Evolutionary conservation across 2,329 filamentous ascomycete species (phyloP).

Genomic region (Akanthomyces uredinophilus): DNA sequence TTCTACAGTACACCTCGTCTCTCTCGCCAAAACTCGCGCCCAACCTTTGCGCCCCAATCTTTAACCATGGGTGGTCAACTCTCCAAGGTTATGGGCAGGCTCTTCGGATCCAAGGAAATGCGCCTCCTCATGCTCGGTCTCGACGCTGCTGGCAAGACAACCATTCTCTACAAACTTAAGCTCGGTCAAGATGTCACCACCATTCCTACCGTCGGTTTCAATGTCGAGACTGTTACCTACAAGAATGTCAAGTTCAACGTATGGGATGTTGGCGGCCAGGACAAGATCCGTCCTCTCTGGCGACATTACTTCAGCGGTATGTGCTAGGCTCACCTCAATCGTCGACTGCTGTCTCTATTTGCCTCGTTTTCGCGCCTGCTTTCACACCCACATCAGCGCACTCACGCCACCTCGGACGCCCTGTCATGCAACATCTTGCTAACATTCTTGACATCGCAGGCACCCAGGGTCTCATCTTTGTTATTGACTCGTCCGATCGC

Average conservation of each 20-base stretch:
- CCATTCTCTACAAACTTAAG: conserved; percentile 98
- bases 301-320: conserved; percentile 88
- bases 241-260: conserved; percentile 99
- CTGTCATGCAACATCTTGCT: neutral
- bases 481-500: conserved; percentile 92
- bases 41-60: conserved; percentile 14
- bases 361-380: neutral
- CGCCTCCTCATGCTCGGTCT: conserved; percentile 95
- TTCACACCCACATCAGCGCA: no score
- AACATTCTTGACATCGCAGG: conserved; percentile 42
- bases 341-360: neutral
- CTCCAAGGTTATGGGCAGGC: conserved; percentile 96
- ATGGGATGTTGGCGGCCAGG: conserved; percentile 97
- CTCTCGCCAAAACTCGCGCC: conserved; percentile 3
- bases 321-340: neutral
- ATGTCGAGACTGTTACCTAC: conserved; percentile 97
- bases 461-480: conserved; percentile 97
- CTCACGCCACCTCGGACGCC: no score
- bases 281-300: conserved; percentile 97
- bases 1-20: neutral
- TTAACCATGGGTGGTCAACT: conserved; percentile 82
- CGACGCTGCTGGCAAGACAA: conserved; percentile 97
- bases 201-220: conserved; percentile 97
- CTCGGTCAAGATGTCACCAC: conserved; percentile 97
- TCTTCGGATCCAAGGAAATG: conserved; percentile 99